Percentiles rank a stretch among this genome's conserved stretches.
Evolutionary conservation across 768 basidiomycete species (phyloP).

Genomic region (Suillus weaverae): DNA sequence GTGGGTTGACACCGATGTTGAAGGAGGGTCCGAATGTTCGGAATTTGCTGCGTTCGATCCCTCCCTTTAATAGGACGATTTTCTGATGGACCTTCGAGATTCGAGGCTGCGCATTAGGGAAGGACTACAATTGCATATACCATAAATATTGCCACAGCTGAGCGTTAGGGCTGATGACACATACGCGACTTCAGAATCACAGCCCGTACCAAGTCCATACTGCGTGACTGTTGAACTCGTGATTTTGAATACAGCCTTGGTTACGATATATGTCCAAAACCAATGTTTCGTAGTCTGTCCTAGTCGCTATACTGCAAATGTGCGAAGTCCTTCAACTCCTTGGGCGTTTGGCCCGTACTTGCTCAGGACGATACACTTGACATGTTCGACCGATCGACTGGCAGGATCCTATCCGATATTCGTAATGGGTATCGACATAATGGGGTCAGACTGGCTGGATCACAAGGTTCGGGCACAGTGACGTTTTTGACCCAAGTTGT

Average conservation of each 20-base stretch:
- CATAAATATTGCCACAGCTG: background rate
- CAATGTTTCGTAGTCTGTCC: background rate
- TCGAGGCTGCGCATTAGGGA: background rate
- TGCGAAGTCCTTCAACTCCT: background rate
- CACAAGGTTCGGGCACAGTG: too few species aligned
- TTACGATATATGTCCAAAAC: background rate
- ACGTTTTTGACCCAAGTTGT: background rate
- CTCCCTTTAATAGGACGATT: background rate
- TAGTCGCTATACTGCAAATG: background rate
- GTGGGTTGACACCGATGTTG: constrained; percentile 44
- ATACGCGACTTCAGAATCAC: background rate
- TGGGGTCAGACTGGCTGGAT: too few species aligned
- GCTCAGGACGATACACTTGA: background rate
- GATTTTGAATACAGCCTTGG: background rate
- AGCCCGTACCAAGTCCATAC: background rate
- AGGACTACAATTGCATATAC: background rate
- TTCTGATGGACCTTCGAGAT: constrained; percentile 1
- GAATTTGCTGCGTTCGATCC: constrained; percentile 16
- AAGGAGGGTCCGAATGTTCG: constrained; percentile 27
- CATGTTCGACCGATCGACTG: background rate
- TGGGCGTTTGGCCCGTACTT: background rate
- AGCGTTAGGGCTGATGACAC: background rate
- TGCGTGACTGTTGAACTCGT: background rate
- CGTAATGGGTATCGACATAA: too few species aligned
- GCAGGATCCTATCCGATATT: background rate